Evolutionary conservation across 768 basidiomycete genomes (phyloP).

Genomic region (Boletus pseudo-olivaceus): DNA sequence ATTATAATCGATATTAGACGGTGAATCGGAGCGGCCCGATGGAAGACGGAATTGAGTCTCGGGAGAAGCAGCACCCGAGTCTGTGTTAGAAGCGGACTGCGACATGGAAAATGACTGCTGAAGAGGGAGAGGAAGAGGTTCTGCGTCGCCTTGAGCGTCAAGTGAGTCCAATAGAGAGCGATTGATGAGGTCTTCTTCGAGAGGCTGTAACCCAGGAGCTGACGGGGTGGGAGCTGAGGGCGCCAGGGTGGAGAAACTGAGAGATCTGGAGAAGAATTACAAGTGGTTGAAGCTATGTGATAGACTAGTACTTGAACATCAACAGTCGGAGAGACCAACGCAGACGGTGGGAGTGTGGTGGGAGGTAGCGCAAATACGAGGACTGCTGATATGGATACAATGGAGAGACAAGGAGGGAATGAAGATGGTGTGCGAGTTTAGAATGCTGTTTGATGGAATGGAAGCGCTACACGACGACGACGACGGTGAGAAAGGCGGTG

Average conservation of each 20-base stretch:
- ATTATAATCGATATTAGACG: constrained; percentile 38
- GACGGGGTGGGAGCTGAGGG: constrained; percentile 37
- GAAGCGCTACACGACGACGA: constrained; percentile 28
- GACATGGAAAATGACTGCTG: constrained; percentile 42
- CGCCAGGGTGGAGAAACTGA: constrained; percentile 47
- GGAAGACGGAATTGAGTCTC: constrained; percentile 51
- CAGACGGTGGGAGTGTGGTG: constrained; percentile 27
- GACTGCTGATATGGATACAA: constrained; percentile 44
- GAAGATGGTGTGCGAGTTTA: constrained; percentile 23
- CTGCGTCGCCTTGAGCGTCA: constrained; percentile 80
- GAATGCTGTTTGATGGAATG: constrained; percentile 28
- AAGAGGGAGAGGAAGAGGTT: constrained; percentile 43
- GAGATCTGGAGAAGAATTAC: constrained; percentile 26
- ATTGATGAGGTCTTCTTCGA: constrained; percentile 77
- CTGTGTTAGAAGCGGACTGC: constrained; percentile 49
- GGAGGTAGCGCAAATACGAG: constrained; percentile 34
- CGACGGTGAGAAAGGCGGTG: constrained; percentile 16
- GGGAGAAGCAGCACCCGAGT: constrained; percentile 48
- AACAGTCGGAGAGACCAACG: constrained; percentile 38
- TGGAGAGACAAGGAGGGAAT: constrained; percentile 28
- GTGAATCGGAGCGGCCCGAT: constrained; percentile 51
- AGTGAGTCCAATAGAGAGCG: constrained; percentile 79
- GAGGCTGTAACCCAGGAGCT: constrained; percentile 34
- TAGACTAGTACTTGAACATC: constrained; percentile 38
- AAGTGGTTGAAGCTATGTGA: constrained; percentile 26